A percentile compares a stretch with the other conserved stretches of the same genome.
phyloP scores from a whole-genome alignment of 768 basidiomycete species.

The Xerocomellus intermedius region DNA sequence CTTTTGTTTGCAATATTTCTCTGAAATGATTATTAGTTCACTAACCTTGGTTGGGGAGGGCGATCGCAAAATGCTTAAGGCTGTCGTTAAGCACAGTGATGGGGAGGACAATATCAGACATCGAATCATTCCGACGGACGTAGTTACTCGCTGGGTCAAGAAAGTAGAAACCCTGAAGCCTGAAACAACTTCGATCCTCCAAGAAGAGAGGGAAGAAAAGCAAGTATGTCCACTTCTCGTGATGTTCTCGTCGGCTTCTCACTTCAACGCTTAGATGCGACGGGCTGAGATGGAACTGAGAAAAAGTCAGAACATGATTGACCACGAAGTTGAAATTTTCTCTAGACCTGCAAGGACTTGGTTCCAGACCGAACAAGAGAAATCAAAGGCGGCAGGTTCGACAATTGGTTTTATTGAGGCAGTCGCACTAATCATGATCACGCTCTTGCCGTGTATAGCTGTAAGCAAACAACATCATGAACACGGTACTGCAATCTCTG shows the following conservation, averaged over 20 bases:
- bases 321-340: constrained; percentile 90
- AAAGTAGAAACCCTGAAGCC: constrained; percentile 68
- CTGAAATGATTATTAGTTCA: constrained; percentile 51
- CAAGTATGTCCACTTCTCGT: constrained; percentile 47
- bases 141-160: constrained; percentile 65
- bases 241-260: constrained; percentile 3
- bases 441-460: constrained; percentile 41
- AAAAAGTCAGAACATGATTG: constrained; percentile 94
- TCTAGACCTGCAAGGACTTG: constrained; percentile 95
- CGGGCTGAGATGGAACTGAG: constrained; percentile 94
- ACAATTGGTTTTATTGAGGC: not conserved
- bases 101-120: constrained; percentile 83
- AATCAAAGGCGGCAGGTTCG: constrained; percentile 73
- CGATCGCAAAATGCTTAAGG: constrained; percentile 95
- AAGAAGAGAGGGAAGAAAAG: constrained; percentile 96
- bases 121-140: constrained; percentile 79
- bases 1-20: not conserved
- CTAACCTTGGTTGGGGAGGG: constrained; percentile 94
- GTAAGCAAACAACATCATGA: constrained; percentile 77
- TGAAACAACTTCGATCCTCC: constrained; percentile 76
- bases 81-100: constrained; percentile 84
- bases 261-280: constrained; percentile 53
- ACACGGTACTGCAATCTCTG: constrained; percentile 40
- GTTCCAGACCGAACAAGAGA: constrained; percentile 92
- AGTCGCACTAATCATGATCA: not conserved